Evolutionary conservation across 331 rosid genomes (phyloP), one percentile per base, ranked within the genome.

Genomic region (Acacia concinna): DNA sequence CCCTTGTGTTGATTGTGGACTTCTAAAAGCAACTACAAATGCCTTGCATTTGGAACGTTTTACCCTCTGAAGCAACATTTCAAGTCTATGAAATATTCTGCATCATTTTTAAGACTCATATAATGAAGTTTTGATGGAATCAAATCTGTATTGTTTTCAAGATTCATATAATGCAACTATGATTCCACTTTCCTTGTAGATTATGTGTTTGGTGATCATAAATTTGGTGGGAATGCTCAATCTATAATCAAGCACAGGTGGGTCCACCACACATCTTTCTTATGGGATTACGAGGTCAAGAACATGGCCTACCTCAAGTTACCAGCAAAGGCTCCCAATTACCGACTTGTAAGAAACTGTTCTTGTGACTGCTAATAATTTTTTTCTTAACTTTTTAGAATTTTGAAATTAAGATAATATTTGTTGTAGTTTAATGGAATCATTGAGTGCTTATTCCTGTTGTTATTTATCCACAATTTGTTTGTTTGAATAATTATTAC

Each of bases 141-240:
- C 28, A 56, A 9, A 56, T 21, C 15, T 7, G 6, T 56, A 10
- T 56, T 6, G 5, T 31, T 56, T 71, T 59, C 25, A 46, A 65
- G 65, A 21, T 35, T 71, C 12, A 30, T 52, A 13, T 12, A 56
- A 63, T 30, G 64, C 70, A 78, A 17, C 70, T 79, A 37, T 32
- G 34, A 21, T 85, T 68, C 81, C 72, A 65, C 37, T 37, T 78
- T 75, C 78, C 73, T 80, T 46, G 37, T 65, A 95, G 98, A 95
- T 87, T 95, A 93, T 85, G 99, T 89, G 69, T 85, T 96, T 81
- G 97, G 97, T 35, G 75, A 87, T 86, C 87, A 51, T 65, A 96
- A 96, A 79, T 96, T 96, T 84, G 99, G 99, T 47, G 99, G 99
- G 30, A 96, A 96, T 76, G 99, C 99, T 78, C 98, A 93, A 78